Percentiles rank a stretch among this genome's conserved stretches.
Conservation (phyloP, 2,329 filamentous ascomycete species). For the Drechmeria coniospora region DNA sequence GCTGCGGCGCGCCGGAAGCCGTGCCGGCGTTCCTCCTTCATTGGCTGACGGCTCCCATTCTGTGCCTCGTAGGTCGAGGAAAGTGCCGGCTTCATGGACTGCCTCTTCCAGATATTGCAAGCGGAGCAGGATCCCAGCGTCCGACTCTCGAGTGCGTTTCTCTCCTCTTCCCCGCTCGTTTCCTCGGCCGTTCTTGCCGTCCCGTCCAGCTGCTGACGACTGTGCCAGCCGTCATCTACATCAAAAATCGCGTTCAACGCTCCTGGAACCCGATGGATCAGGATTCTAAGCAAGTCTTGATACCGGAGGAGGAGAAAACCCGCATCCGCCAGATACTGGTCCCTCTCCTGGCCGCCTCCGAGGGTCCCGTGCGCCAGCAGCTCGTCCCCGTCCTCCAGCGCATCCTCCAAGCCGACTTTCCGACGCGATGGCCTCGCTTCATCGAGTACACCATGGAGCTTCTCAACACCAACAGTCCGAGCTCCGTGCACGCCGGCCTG, state of each 20-base stretch:
- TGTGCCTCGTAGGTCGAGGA: constrained; percentile 76
- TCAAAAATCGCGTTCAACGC: constrained; percentile 93
- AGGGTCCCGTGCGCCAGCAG: constrained; percentile 73
- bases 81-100: constrained; percentile 77
- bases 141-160: constrained; percentile 67
- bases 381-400: constrained; percentile 90
- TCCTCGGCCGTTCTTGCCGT: constrained; percentile 1
- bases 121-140: constrained; percentile 73
- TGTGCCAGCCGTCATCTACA: constrained; percentile 72
- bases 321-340: constrained; percentile 78
- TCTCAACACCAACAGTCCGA: constrained; percentile 70
- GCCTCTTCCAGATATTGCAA: constrained; percentile 79
- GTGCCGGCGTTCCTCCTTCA: neutral
- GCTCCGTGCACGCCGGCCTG: constrained; percentile 79
- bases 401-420: constrained; percentile 91
- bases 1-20: neutral
- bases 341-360: constrained; percentile 70
- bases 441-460: constrained; percentile 85
- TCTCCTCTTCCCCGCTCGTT: constrained; percentile 4
- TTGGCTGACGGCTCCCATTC: constrained; percentile 1
- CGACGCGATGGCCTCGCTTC: constrained; percentile 84
- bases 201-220: constrained; percentile 5
- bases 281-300: constrained; percentile 54
- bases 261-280: constrained; percentile 76
- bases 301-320: constrained; percentile 78